phyloP scores from a whole-genome alignment of 23 red algal genomes.

The Porphyridium purpureum region DNA sequence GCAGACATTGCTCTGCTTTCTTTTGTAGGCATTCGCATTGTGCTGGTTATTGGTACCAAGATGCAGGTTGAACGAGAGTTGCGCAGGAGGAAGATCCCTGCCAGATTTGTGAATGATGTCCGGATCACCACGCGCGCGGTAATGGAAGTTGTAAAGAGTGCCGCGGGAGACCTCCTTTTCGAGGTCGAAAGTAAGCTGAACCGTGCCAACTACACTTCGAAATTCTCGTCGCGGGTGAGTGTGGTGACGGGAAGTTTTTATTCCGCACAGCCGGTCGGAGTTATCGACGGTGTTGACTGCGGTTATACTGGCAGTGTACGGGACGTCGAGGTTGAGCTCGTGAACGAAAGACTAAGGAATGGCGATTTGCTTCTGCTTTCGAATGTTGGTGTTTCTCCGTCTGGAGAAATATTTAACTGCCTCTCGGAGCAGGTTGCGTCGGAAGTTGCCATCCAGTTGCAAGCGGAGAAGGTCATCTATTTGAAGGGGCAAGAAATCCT shows the following conservation, averaged over 20 bases:
- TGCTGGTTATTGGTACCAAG: conserved; percentile 61
- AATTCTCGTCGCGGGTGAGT: conserved; percentile 18
- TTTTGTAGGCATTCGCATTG: conserved; percentile 65
- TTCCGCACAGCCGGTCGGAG: conserved; percentile 69
- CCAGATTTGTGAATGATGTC: conserved; percentile 25
- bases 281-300: conserved; percentile 82
- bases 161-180: conserved; percentile 57
- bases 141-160: conserved; percentile 47
- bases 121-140: conserved; percentile 47
- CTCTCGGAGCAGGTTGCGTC: conserved; percentile 59
- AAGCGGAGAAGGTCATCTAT: conserved; percentile 90
- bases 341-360: conserved; percentile 38
- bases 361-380: conserved; percentile 73
- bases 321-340: conserved; percentile 46
- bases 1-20: conserved; percentile 81
- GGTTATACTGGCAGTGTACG: conserved; percentile 70
- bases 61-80: conserved; percentile 48
- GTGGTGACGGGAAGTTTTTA: conserved; percentile 78
- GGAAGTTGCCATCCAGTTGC: conserved; percentile 34
- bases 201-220: conserved; percentile 41
- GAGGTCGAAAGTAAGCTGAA: conserved; percentile 66
- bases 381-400: conserved; percentile 65
- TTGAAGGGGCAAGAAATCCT: conserved; percentile 66
- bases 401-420: conserved; percentile 76
- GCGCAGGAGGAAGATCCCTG: conserved; percentile 6